Evolutionary conservation across 192 early-diverging fungal genomes (phyloP).

Genomic region (Rhizophlyctis rosea): DNA sequence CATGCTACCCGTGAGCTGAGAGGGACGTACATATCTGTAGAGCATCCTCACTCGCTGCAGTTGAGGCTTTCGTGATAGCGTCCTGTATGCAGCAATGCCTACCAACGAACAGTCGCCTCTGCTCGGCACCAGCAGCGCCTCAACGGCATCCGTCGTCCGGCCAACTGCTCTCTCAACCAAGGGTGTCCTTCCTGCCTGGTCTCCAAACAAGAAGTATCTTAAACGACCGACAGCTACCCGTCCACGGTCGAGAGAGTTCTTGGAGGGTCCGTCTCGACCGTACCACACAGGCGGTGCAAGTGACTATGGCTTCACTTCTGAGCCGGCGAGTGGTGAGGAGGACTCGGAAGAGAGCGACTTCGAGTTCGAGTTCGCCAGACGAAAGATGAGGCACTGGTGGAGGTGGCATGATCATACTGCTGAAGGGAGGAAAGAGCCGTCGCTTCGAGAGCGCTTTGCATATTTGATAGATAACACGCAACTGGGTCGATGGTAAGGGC

Average conservation of each 20-base stretch:
- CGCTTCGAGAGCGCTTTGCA: constrained; percentile 17
- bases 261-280: too few species aligned
- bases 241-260: too few species aligned
- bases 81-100: too few species aligned
- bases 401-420: not conserved
- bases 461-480: constrained; percentile 23
- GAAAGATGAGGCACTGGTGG: too few species aligned
- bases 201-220: not conserved
- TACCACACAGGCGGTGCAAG: not conserved
- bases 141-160: too few species aligned
- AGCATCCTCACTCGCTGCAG: too few species aligned
- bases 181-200: not conserved
- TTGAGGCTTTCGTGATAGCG: too few species aligned
- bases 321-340: not conserved
- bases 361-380: not conserved
- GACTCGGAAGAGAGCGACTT: not conserved
- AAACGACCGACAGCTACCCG: not conserved
- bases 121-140: too few species aligned
- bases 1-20: too few species aligned
- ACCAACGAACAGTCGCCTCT: too few species aligned
- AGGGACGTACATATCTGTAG: too few species aligned
- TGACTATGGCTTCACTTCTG: not conserved
- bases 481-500: constrained; percentile 17
- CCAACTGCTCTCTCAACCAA: too few species aligned
- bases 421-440: constrained; percentile 1